Conservation (phyloP, 2,329 filamentous ascomycete genomes). For the Penicillium expansum region DNA sequence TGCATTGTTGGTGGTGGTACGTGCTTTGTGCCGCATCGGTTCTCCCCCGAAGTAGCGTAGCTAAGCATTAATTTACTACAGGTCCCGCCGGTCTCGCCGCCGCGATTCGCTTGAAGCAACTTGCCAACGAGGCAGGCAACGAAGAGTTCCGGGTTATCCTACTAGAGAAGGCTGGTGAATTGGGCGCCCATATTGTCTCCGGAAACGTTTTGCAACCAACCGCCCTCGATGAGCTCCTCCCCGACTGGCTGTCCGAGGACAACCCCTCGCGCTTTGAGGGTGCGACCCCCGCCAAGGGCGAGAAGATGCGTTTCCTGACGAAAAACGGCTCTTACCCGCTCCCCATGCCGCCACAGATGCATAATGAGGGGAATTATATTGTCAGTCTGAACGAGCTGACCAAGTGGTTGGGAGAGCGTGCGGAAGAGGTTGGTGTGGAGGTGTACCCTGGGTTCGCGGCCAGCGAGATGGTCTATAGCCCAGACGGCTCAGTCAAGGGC, state of each 20-base stretch:
- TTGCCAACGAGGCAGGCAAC: constrained; percentile 91
- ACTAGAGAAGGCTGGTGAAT: constrained; percentile 90
- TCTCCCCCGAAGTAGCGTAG: constrained; percentile 1
- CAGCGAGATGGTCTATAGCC: constrained; percentile 81
- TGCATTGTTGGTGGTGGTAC: constrained; percentile 88
- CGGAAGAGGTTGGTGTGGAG: constrained; percentile 95
- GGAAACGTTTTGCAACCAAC: constrained; percentile 92
- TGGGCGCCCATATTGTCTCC: constrained; percentile 92
- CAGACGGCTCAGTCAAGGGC: constrained; percentile 84
- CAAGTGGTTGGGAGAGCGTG: constrained; percentile 92
- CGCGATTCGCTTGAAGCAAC: constrained; percentile 90
- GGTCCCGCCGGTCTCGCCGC: constrained; percentile 90
- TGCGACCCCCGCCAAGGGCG: constrained; percentile 76
- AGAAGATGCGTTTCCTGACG: constrained; percentile 93
- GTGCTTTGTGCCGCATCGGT: constrained; percentile 13
- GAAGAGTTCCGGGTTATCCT: constrained; percentile 92
- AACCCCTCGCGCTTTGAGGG: constrained; percentile 86
- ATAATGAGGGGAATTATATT: constrained; percentile 97
- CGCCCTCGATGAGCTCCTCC: constrained; percentile 83
- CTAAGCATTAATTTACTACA: constrained; percentile 25
- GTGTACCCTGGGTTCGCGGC: constrained; percentile 95
- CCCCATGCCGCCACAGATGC: constrained; percentile 92
- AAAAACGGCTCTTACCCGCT: constrained; percentile 74
- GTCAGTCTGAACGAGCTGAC: constrained; percentile 92
- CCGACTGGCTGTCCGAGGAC: constrained; percentile 86